These are phyloP conservation scores for Hygrocybe coccinea DNA, from an alignment of 768 basidiomycete species.

Conservation along the genomic window DNA sequence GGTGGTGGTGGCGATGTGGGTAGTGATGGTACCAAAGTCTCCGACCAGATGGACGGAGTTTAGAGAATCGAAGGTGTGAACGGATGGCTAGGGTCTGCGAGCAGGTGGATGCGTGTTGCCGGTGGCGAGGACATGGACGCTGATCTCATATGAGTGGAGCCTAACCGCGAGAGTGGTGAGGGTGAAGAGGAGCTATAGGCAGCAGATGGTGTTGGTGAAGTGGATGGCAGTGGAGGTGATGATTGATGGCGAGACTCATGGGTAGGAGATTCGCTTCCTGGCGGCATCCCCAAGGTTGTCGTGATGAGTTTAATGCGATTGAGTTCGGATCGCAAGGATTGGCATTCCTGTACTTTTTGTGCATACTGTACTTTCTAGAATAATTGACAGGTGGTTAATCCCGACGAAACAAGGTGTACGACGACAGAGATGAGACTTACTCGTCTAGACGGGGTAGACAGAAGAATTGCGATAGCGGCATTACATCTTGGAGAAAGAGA, in stretches of 20 bases:
- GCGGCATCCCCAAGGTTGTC: slow-evolving; percentile 37
- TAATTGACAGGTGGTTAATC: slow-evolving; percentile 14
- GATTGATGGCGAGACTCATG: slow-evolving; percentile 29
- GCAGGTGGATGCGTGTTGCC: slow-evolving; percentile 29
- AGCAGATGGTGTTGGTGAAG: slow-evolving; percentile 35
- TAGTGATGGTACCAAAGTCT: slow-evolving; percentile 31
- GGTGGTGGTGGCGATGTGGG: slow-evolving; percentile 25
- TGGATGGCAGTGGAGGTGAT: slow-evolving; percentile 30
- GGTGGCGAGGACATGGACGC: slow-evolving; percentile 50
- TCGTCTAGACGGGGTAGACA: slow-evolving; percentile 47
- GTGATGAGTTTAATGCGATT: slow-evolving; percentile 50
- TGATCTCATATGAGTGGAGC: slow-evolving; percentile 53
- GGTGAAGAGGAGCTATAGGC: slow-evolving; percentile 35
- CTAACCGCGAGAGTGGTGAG: slow-evolving; percentile 49
- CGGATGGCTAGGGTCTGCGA: slow-evolving; percentile 18
- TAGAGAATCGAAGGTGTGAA: slow-evolving; percentile 20
- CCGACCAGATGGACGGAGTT: slow-evolving; percentile 25
- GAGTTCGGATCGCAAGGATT: slow-evolving; percentile 61
- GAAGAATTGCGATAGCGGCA: slow-evolving; percentile 18
- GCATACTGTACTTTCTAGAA: slow-evolving; percentile 54
- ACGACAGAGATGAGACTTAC: slow-evolving; percentile 38
- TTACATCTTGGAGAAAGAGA: slow-evolving; percentile 10
- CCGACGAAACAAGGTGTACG: slow-evolving; percentile 15
- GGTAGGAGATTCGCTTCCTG: slow-evolving; percentile 29
- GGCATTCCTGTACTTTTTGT: slow-evolving; percentile 69